Base-by-base conservation (phyloP, 441 rosid species). In the Mallotus repandus region DNA sequence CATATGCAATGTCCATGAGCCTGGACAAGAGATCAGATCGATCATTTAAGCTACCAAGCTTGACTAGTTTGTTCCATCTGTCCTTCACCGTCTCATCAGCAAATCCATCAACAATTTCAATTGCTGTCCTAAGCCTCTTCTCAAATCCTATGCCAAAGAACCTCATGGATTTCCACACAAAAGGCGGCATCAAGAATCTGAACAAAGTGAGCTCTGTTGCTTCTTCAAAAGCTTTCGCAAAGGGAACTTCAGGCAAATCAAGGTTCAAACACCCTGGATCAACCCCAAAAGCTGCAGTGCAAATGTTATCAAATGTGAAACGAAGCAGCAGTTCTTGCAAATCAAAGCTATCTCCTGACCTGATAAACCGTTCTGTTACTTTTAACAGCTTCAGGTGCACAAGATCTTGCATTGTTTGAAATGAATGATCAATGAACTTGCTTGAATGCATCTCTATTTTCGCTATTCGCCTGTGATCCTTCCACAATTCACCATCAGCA, bases 151-250 rank as follows among this genome's bases (percentile, higher is more conserved):
- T 3, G 48, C 83, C 75, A 5, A 93, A 78, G 32, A 74, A 74
- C 84, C 73, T 87, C 91, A 93, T 75, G 1, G 93, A 81, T 73
- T 88, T 91, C 95, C 95, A 91, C 13, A 89, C 12, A 25, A 84
- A 83, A 32, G 87, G 90, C 0, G 92, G 97, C 55, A 81, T 35
- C 85, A 89, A 70, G 77, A 91, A 89, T 74, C 95, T 81, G 64
- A 73, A 74, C 68, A 90, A 43, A 50, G 88, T 85, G 49, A 86
- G 66, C 72, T 91, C 92, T 6, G 95, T 89, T 22, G 98, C 93
- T 77, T 85, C 86, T 82, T 93, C 95, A 52, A 91, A 93, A 5
- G 97, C 92, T 75, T 83, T 89, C 16, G 92, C 91, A 29, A 93
- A 93, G 38, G 87, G 91, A 77, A 88, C 86, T 10, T 84, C 74